Percentiles rank a stretch among this genome's conserved stretches.
Evolutionary conservation across 2,329 filamentous ascomycete species (phyloP).

Genomic region (Sphaerulina musiva): DNA sequence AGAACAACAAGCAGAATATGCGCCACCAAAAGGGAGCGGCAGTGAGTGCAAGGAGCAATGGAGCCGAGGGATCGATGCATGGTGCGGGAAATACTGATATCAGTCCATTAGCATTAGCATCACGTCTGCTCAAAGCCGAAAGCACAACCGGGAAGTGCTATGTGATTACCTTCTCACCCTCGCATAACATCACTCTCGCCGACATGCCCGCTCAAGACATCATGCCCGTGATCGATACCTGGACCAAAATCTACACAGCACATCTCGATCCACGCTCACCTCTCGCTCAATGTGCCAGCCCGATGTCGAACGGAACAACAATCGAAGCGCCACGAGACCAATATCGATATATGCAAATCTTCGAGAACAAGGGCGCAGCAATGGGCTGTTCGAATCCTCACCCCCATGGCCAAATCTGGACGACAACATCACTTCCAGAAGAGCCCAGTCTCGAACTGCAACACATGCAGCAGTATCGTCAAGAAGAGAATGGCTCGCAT

Average conservation of each 20-base stretch:
- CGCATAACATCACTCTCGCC: conserved; percentile 85
- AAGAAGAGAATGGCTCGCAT: conserved; percentile 64
- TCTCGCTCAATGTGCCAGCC: conserved; percentile 45
- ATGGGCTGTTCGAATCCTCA: conserved; percentile 99
- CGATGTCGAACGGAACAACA: conserved; percentile 40
- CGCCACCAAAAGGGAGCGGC: conserved; percentile 44
- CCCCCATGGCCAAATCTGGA: conserved; percentile 95
- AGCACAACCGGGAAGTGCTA: conserved; percentile 93
- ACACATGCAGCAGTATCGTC: conserved; percentile 71
- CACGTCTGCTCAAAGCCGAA: conserved; percentile 71
- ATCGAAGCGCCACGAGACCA: conserved; percentile 59
- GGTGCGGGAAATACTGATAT: not conserved
- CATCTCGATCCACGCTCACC: conserved; percentile 69
- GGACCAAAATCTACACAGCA: conserved; percentile 81
- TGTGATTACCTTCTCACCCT: conserved; percentile 87
- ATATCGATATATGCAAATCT: conserved; percentile 97
- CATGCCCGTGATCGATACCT: conserved; percentile 75
- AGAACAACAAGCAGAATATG: conserved; percentile 80
- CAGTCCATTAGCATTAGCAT: conserved; percentile 55
- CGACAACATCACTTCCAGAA: conserved; percentile 81
- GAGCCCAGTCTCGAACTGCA: conserved; percentile 74
- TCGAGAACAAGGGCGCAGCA: conserved; percentile 94
- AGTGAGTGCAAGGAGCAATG: conserved; percentile 35
- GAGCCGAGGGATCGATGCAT: not conserved
- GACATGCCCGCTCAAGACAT: conserved; percentile 76